Base-by-base conservation (phyloP, 2,329 filamentous ascomycete species). In the Scedosporium boydii region DNA sequence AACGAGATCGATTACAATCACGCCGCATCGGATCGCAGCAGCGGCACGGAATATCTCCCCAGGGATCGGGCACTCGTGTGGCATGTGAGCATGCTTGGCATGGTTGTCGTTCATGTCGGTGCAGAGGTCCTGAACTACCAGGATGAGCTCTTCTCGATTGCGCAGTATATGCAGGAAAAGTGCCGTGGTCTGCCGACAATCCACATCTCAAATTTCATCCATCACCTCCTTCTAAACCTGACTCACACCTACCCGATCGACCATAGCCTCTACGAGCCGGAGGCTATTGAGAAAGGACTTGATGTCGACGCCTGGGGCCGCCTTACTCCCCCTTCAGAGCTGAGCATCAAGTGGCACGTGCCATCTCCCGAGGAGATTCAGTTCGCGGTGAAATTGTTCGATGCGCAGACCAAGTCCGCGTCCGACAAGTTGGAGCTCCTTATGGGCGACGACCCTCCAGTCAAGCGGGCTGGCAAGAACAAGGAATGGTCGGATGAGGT, bases 401-500 rank as follows among this genome's bases (percentile, higher is more conserved):
- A 93, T 67, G 88, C 87, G 1, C 93, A 98, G 73, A 88, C 89
- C 5, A 85, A 85, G 63, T 87, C 85, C 48, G 93, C 93, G 1
- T 83, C 93, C 64, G 79, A 87, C 63, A 86, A 91, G 65, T 77
- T 99, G 12, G 84, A 85, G 65, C 84, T 87, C 6, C 81, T 99
- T n/a, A 96, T 91, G 70, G 87, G 90, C 65, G 87, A 91, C 56
- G 84, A 88, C 42, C 88, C 92, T 1, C 88, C 87, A 2, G 88
- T 98, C 61, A 96, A 92, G 73, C 85, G 93, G 63, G 93, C 93
- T 67, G 95, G 95, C 44, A 96, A 93, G 72, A 96, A 96, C 68
- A 99, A 98, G 75, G 93, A 97, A 69, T 99, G 95, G 95, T 97
- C 93, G 0, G 95, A 99, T 72, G 96, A 99, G 72, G 88, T 98